A percentile compares a stretch with the other conserved stretches of the same genome.
Evolutionary conservation across 257 asterid genomes (phyloP).

Genomic region (Solanum pimpinellifolium): DNA sequence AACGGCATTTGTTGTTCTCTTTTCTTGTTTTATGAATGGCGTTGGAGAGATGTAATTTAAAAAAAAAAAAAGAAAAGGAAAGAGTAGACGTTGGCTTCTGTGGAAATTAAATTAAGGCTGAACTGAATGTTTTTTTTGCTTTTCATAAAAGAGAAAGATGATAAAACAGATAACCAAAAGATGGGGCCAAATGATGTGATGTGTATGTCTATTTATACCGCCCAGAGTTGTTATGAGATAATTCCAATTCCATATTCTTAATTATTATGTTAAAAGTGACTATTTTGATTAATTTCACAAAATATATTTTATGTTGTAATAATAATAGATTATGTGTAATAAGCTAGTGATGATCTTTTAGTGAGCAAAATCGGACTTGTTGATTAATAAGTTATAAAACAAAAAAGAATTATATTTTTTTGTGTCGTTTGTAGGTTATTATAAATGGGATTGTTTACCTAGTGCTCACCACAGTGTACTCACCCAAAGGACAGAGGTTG

Average conservation of each 20-base stretch:
- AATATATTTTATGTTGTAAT: no score
- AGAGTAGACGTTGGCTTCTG: constrained; percentile 4
- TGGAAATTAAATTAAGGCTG: neutral
- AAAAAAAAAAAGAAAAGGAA: neutral
- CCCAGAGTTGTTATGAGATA: neutral
- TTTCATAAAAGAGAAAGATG: neutral
- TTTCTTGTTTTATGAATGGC: neutral
- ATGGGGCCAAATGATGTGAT: neutral
- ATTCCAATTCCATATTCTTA: neutral
- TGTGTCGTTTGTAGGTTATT: no score
- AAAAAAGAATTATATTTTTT: no score
- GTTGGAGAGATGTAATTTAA: neutral
- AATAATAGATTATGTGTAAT: neutral
- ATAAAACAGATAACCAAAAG: neutral
- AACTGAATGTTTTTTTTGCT: neutral
- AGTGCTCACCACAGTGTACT: no score
- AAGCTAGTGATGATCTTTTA: neutral
- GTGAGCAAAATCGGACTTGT: neutral
- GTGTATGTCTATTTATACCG: neutral
- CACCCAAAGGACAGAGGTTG: no score
- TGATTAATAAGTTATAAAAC: no score
- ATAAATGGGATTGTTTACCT: rapidly evolving
- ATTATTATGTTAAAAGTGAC: no score
- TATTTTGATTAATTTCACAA: no score
- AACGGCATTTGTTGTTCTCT: neutral